These are phyloP conservation scores for Colletotrichum sp. DNA, from an alignment of 2,329 filamentous ascomycete species.

Conservation along the genomic window DNA sequence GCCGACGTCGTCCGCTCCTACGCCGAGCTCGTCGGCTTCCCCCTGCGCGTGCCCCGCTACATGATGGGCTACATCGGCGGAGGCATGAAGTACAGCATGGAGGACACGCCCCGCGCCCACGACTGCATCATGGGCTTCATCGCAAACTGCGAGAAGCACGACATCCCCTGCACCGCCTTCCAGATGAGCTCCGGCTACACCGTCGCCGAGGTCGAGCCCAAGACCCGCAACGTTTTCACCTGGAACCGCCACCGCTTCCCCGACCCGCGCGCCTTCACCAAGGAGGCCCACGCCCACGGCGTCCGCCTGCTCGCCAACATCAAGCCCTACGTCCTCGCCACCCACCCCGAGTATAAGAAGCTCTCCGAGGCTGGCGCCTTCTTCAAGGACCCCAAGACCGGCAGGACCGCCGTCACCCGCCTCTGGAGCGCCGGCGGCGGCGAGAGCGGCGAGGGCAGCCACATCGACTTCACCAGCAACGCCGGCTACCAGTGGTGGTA, in stretches of 20 bases:
- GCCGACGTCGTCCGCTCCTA: conserved; percentile 71
- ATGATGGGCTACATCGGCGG: conserved; percentile 77
- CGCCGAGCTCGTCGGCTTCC: conserved; percentile 71
- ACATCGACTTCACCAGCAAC: conserved; percentile 75
- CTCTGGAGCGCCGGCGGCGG: conserved; percentile 77
- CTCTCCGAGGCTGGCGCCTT: conserved; percentile 64
- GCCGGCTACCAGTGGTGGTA: conserved; percentile 76
- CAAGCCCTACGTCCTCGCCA: conserved; percentile 73
- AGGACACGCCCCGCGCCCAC: conserved; percentile 56
- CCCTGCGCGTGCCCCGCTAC: conserved; percentile 72
- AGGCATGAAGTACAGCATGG: conserved; percentile 60
- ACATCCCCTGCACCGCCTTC: conserved; percentile 73
- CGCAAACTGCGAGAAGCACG: conserved; percentile 64
- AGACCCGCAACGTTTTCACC: conserved; percentile 73
- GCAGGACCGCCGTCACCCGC: conserved; percentile 60
- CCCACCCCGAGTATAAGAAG: conserved; percentile 69
- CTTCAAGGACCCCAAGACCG: conserved; percentile 64
- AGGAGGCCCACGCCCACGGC: conserved; percentile 65
- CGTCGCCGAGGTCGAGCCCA: conserved; percentile 68
- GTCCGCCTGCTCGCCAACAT: conserved; percentile 75
- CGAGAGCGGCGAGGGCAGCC: conserved; percentile 71
- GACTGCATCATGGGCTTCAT: conserved; percentile 67
- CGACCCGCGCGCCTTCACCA: conserved; percentile 67
- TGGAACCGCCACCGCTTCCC: conserved; percentile 77
- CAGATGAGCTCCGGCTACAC: conserved; percentile 79